A percentile compares a stretch with the other conserved stretches of the same genome.
Conservation (phyloP, 2,329 filamentous ascomycete species). For the Teratosphaeriaceae sp. region DNA sequence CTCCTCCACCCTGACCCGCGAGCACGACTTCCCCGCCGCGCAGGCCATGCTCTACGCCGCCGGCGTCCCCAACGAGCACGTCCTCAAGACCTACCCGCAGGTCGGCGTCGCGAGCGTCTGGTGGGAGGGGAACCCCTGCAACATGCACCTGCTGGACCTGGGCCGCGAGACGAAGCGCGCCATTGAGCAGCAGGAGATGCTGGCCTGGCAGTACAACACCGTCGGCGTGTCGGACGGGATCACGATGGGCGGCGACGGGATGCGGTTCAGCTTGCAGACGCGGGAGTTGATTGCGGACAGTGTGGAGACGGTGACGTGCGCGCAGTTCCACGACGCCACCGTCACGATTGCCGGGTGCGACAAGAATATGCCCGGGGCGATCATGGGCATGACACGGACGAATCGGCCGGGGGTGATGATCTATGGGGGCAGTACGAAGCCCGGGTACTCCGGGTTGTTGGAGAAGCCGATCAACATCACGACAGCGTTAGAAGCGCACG, state of each 20-base stretch:
- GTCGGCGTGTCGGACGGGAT: conserved; percentile 97
- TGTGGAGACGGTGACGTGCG: conserved; percentile 98
- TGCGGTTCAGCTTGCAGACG: conserved; percentile 78
- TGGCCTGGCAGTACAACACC: conserved; percentile 98
- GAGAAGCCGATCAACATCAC: conserved; percentile 78
- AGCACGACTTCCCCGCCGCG: conserved; percentile 95
- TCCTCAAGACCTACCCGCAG: conserved; percentile 96
- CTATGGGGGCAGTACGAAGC: conserved; percentile 90
- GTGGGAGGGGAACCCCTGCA: conserved; percentile 98
- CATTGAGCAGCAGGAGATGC: conserved; percentile 65
- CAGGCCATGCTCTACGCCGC: conserved; percentile 99
- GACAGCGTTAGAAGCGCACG: conserved; percentile 96
- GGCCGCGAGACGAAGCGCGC: conserved; percentile 70
- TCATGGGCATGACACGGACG: conserved; percentile 80
- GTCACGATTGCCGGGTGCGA: conserved; percentile 96
- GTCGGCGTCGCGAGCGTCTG: conserved; percentile 97
- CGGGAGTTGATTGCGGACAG: conserved; percentile 96
- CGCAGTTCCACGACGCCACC: conserved; percentile 98
- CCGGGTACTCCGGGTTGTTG: conserved; percentile 77
- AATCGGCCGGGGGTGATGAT: conserved; percentile 97
- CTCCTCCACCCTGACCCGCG: conserved; percentile 82
- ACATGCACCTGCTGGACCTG: conserved; percentile 95
- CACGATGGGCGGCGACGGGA: conserved; percentile 95
- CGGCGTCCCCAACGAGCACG: conserved; percentile 75
- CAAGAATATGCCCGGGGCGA: conserved; percentile 91